Evolutionary conservation across 1,284 basidiomycete genomes (phyloP).

Genomic region (Pyrrhoderma noxium): DNA sequence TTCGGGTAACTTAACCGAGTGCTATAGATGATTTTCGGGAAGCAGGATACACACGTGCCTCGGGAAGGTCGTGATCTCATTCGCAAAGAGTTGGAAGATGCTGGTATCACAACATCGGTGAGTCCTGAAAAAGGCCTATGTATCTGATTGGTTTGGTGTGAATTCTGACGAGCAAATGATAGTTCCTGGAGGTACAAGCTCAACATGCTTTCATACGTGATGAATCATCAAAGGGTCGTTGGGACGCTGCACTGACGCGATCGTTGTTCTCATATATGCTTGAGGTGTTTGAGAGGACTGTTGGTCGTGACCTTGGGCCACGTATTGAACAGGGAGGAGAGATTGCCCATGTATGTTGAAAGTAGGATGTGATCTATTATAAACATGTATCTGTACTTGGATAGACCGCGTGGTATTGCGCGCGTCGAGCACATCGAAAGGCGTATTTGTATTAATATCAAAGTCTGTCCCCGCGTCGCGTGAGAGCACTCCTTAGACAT

Average conservation of each 20-base stretch:
- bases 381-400: conserved; percentile 2
- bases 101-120: conserved; percentile 63
- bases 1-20: background rate
- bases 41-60: conserved; percentile 74
- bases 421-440: background rate
- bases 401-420: background rate
- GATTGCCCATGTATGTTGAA: conserved; percentile 76
- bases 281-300: conserved; percentile 86
- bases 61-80: conserved; percentile 79
- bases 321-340: conserved; percentile 36
- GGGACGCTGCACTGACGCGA: conserved; percentile 84
- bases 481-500: background rate
- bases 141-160: background rate
- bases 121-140: conserved; percentile 21
- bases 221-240: conserved; percentile 83
- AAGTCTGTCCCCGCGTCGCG: conserved; percentile 5
- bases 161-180: conserved; percentile 12
- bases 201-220: conserved; percentile 94
- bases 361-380: background rate
- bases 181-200: conserved; percentile 90
- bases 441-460: background rate
- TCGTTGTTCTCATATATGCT: conserved; percentile 82
- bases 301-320: conserved; percentile 77
- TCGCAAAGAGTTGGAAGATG: conserved; percentile 73
- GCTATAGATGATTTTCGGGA: conserved; percentile 83